These are phyloP conservation scores for Panicum hallii DNA, from an alignment of 202 grass and related monocot species.

Conservation along the genomic window DNA sequence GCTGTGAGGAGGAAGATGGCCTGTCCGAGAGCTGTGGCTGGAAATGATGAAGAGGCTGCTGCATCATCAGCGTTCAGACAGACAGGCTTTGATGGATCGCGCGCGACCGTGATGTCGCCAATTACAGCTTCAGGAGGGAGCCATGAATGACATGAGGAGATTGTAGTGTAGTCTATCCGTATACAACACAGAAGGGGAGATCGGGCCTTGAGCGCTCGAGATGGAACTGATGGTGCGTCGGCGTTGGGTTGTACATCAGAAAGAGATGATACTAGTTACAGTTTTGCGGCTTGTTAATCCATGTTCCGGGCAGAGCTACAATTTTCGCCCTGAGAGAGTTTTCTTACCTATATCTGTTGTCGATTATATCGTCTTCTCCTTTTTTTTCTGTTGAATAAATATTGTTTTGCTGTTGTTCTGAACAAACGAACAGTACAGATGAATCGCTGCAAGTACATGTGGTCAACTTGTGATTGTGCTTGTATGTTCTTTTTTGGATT, in stretches of 20 bases:
- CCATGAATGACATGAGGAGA: not conserved
- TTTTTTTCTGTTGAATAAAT: not conserved
- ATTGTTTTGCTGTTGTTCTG: constrained; percentile 12
- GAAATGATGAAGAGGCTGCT: constrained; percentile 35
- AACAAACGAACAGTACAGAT: not conserved
- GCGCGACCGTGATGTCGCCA: not conserved
- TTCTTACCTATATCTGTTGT: not conserved
- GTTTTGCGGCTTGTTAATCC: constrained; percentile 53
- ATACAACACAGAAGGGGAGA: constrained; percentile 41
- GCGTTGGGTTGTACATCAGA: constrained; percentile 45
- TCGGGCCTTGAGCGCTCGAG: constrained; percentile 51
- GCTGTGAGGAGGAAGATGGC: constrained; percentile 67
- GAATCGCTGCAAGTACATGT: not conserved
- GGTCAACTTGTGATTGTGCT: not conserved
- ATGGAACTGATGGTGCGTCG: constrained; percentile 36
- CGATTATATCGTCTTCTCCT: not conserved
- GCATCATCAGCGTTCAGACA: not conserved
- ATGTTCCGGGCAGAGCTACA: constrained; percentile 55
- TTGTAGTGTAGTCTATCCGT: constrained; percentile 46
- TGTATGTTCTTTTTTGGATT: not conserved
- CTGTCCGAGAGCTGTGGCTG: constrained; percentile 63
- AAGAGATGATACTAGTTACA: constrained; percentile 52
- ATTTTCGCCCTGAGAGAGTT: constrained; percentile 57
- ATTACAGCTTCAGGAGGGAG: constrained; percentile 3
- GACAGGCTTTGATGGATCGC: not conserved